Evolutionary conservation across 2,329 filamentous ascomycete genomes (phyloP), one percentile per base, ranked within the genome.

Genomic region (Shiraia bambusicola): DNA sequence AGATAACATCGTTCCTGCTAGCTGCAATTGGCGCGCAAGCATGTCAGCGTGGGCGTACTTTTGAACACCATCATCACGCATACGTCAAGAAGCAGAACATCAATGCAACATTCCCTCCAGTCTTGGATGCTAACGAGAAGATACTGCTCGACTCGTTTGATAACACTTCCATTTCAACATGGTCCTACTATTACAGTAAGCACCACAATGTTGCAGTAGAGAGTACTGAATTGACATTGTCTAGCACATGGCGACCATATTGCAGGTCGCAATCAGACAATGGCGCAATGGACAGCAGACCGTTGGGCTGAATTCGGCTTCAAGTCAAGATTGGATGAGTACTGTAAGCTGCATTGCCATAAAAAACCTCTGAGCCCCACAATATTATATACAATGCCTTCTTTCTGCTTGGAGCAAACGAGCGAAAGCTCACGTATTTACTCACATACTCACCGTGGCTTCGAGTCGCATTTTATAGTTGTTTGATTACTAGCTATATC

Each of bases 101-200:
- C 19, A 56, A 52, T 37, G 42, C 44, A 5, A 52, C 56, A 2
- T 67, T 67, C 30, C 66, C 66, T 14, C 64, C 65, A 9, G 52
- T 54, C 0, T 48, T 70, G 28, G 63, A 67, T 29, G 41, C 58
- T 1, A 59, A 70, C 34, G 70, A 72, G 44, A 53, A 67, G 34
- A 58, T 70, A n/a, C 52, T 72, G 31, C 45, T 69, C 25, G 61
- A 68, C 37, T 71, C 69, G 2, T 71, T 72, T 40, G 68, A 71
- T 43, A 66, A 67, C 40, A 63, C 59, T 8, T 67, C 66, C 6
- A 71, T 72, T 31, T 56, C 60, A 16, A 54, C 58, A 40, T 69
- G 63, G 63, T 64, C 62, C 3, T 67, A 68, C 46, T 69, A 70
- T 40, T 70, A 70, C 42, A 68, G 51, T 64, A 50, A 29, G 59